Conservation (phyloP, 225 moss, liverwort and hornwort species). For the Thuidium tamariscinum region DNA sequence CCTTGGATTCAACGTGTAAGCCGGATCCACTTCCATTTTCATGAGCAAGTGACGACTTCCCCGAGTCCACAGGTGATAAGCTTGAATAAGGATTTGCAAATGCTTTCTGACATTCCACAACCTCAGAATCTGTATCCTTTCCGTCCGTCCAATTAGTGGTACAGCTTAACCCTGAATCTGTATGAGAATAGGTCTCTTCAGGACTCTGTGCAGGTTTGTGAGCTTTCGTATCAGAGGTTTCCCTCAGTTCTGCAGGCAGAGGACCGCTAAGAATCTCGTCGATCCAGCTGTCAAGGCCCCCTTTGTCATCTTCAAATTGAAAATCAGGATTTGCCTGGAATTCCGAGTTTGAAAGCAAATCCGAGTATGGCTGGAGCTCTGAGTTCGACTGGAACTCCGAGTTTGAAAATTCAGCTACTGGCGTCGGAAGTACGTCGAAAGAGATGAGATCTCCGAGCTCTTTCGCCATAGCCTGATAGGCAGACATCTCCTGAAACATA, state of each 20-base stretch:
- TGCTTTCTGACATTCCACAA: not conserved
- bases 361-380: not conserved
- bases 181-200: not conserved
- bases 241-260: constrained; percentile 15
- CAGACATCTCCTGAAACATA: constrained; percentile 28
- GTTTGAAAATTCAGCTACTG: not conserved
- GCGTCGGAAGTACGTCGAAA: not conserved
- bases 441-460: constrained; percentile 45
- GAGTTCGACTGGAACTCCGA: not conserved
- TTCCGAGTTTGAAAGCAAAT: not conserved
- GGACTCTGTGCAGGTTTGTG: not conserved
- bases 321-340: not conserved
- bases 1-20: not conserved
- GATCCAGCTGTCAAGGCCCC: constrained; percentile 20
- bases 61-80: not conserved
- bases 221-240: not conserved
- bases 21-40: not conserved
- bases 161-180: not conserved
- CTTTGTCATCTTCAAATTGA: not conserved
- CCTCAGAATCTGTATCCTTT: not conserved
- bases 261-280: constrained; percentile 28
- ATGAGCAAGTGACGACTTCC: not conserved
- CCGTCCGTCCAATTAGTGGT: not conserved
- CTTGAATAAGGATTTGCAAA: not conserved
- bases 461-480: constrained; percentile 41